Evolutionary conservation across 306 rosid genomes (phyloP), one percentile per base, ranked within the genome.

Genomic region (Acacia crassicarpa): DNA sequence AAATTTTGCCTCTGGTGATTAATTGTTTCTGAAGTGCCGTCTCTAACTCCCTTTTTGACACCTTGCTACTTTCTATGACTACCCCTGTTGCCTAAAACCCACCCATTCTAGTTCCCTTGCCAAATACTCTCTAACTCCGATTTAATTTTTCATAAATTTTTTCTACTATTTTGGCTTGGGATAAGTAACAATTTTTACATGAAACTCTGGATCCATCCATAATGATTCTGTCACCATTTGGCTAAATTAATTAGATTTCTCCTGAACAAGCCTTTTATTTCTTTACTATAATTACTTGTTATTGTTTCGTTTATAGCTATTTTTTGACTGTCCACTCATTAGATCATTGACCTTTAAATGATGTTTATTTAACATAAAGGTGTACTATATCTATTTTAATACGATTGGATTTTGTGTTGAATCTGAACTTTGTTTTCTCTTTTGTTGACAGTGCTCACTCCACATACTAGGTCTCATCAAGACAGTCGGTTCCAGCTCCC

Each of bases 1-100:
- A 92, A 89, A 93, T 95, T 95, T 93, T 93, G 97, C 91, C 92
- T 93, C 98, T 87, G 99, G 99, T 95, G 99, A 92, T 93, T 93
- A 90, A 91, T 95, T 92, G 97, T 88, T 93, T 90, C 96, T 91
- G 84, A 91, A 84, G 88, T 89, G 93, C 91, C 91, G 89, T 84
- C 85, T 91, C 93, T 90, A 87, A 86, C 97, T 90, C 89, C 92
- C 87, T 58, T 83, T 85, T 83, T 76, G 83, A 82, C 89, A 78
- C 76, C 88, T 90, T 80, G 77, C 84, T 86, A 79, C 67, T 83
- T 74, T 72, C 88, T 70, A 70, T 84, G 79, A 80, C 79, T 79
- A 82, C 72, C 79, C 19, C 77, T 78, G 27, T 73, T n/a, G 23
- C 74, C 80, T 22, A 58, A 76, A 75, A 67, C 84, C 72, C 82